phyloP scores from a whole-genome alignment of 306 rosid species.

The Fagus crenata region DNA sequence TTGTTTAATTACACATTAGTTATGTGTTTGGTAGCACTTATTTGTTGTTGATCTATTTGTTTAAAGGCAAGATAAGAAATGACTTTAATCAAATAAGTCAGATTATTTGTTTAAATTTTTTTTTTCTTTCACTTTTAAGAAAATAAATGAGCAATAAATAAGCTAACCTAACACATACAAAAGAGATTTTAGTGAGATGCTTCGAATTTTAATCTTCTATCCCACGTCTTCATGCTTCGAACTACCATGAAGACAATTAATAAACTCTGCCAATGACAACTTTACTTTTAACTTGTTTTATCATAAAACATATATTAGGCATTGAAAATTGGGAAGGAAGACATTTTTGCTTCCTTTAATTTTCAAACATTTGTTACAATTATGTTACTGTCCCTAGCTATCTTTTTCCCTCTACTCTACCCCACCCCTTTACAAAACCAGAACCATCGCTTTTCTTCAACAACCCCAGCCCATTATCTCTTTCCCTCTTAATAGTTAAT shows the following conservation, averaged over 20 bases:
- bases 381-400: slow-evolving; percentile 8
- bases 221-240: not conserved
- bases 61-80: too few species aligned
- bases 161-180: too few species aligned
- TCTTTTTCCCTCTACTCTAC: not conserved
- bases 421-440: not conserved
- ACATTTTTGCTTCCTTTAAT: slow-evolving; percentile 21
- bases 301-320: slow-evolving; percentile 18
- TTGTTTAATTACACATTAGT: not conserved
- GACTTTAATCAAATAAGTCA: too few species aligned
- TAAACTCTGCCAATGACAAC: not conserved
- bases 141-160: too few species aligned
- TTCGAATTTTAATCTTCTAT: too few species aligned
- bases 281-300: not conserved
- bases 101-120: too few species aligned
- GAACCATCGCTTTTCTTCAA: slow-evolving; percentile 7
- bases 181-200: too few species aligned
- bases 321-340: slow-evolving; percentile 24
- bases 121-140: too few species aligned
- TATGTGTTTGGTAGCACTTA: too few species aligned
- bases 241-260: slow-evolving; percentile 2
- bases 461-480: not conserved
- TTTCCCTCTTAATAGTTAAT: too few species aligned
- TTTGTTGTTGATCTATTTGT: too few species aligned
- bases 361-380: slow-evolving; percentile 40